Evolutionary conservation across 176 grass and related monocot genomes (phyloP).

Genomic region (Leersia perrieri): DNA sequence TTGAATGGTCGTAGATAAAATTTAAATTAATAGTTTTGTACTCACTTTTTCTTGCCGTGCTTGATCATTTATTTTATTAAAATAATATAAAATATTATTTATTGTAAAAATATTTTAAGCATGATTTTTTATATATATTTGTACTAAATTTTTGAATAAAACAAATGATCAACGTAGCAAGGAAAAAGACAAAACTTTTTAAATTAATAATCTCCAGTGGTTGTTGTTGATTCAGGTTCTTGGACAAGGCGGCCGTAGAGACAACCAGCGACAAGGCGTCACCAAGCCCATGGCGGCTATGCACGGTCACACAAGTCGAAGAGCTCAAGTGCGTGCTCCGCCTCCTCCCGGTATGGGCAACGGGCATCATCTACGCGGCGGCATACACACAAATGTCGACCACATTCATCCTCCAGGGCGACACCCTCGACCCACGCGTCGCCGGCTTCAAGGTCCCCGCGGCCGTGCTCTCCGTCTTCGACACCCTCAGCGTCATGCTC

Average conservation of each 20-base stretch:
- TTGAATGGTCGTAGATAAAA: too few relatives aligned
- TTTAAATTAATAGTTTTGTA: too few relatives aligned
- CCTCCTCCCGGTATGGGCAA: constrained; percentile 39
- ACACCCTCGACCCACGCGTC: constrained; percentile 49
- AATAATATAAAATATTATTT: too few relatives aligned
- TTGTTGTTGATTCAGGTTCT: constrained; percentile 36
- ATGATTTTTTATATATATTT: too few relatives aligned
- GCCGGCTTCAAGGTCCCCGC: constrained; percentile 42
- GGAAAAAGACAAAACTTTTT: too few relatives aligned
- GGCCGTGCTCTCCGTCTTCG: constrained; percentile 62
- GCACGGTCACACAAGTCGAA: constrained; percentile 87
- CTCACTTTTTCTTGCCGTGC: too few relatives aligned
- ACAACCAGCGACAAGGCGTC: background rate
- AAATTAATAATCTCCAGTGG: too few relatives aligned
- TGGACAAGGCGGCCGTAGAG: constrained; percentile 58
- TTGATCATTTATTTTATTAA: too few relatives aligned
- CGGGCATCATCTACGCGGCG: constrained; percentile 46
- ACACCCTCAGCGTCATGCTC: constrained; percentile 54
- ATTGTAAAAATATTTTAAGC: too few relatives aligned
- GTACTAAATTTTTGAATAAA: too few relatives aligned
- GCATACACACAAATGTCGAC: constrained; percentile 49
- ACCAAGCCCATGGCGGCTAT: constrained; percentile 58
- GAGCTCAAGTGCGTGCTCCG: constrained; percentile 77
- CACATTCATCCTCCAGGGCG: constrained; percentile 57
- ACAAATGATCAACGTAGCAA: too few relatives aligned